These are phyloP conservation scores for Solanum lycopersicoides DNA, from an alignment of 257 asterid species.

Conservation along the genomic window DNA sequence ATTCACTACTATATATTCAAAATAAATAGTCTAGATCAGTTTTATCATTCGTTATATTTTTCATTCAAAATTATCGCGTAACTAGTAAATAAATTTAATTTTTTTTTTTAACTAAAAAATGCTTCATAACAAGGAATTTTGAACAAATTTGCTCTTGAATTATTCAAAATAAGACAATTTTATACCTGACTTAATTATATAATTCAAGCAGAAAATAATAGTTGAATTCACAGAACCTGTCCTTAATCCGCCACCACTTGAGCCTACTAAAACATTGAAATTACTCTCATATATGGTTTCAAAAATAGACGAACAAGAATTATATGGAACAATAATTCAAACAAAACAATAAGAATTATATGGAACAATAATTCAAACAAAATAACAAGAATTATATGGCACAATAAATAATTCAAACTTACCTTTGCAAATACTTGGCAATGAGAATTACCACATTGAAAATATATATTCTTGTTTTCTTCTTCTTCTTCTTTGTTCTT, in stretches of 20 bases:
- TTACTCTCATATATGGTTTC: neutral
- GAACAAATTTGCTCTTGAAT: neutral
- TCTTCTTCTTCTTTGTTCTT: neutral
- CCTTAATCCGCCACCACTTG: neutral
- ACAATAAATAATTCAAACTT: neutral
- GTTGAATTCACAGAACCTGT: too few relatives aligned
- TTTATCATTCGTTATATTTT: too few relatives aligned
- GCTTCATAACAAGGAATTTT: neutral
- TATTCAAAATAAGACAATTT: too few relatives aligned
- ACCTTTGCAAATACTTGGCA: neutral
- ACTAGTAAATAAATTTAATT: too few relatives aligned
- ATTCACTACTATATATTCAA: neutral
- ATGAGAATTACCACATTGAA: neutral
- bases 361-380: too few relatives aligned
- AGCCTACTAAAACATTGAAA: neutral
- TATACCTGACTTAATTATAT: neutral
- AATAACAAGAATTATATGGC: neutral
- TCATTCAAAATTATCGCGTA: too few relatives aligned
- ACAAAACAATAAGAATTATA: neutral
- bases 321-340: neutral
- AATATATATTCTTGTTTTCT: neutral
- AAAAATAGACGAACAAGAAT: neutral
- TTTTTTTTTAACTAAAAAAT: rapidly evolving
- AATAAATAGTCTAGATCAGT: too few relatives aligned
- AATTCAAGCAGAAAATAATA: too few relatives aligned